These are phyloP conservation scores for Apodospora peruviana DNA, from an alignment of 495 filamentous ascomycete genomes.

Conservation along the genomic window DNA sequence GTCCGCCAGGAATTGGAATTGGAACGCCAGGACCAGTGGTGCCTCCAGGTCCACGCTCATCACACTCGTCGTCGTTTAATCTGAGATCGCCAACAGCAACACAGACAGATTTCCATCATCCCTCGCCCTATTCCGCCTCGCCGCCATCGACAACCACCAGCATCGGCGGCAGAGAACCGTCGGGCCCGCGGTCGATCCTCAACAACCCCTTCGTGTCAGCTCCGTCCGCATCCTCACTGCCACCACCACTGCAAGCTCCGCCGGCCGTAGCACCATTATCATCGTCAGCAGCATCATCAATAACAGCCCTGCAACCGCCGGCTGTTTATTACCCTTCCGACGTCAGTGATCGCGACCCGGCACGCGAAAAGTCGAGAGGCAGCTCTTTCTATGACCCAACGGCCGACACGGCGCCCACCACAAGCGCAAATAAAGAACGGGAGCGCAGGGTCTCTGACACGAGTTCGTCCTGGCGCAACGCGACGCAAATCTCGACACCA, in stretches of 20 bases:
- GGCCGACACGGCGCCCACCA: constrained; percentile 39
- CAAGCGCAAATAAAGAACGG: constrained; percentile 20
- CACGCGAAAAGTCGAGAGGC: constrained; percentile 38
- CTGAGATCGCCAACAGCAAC: constrained; percentile 36
- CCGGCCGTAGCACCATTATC: constrained; percentile 14
- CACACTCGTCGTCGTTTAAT: constrained; percentile 26
- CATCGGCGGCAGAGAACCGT: constrained; percentile 8
- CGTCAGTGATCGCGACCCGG: constrained; percentile 23
- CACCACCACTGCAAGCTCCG: constrained; percentile 23
- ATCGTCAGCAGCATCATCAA: constrained; percentile 10
- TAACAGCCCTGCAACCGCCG: constrained; percentile 26
- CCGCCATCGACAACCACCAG: constrained; percentile 14
- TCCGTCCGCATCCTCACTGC: constrained; percentile 14
- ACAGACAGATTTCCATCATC: constrained; percentile 33
- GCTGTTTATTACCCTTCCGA: constrained; percentile 23
- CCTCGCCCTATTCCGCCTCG: constrained; percentile 19
- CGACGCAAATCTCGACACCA: constrained; percentile 30
- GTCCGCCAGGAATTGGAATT: constrained; percentile 14
- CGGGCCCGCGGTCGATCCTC: constrained; percentile 25
- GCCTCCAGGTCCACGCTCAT: constrained; percentile 20
- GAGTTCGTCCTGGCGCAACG: constrained; percentile 30
- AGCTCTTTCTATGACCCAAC: constrained; percentile 54
- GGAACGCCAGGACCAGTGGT: constrained; percentile 9
- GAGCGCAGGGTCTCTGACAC: constrained; percentile 40
- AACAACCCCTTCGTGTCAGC: constrained; percentile 26